phyloP scores from a whole-genome alignment of 2,329 filamentous ascomycete species.

The Sclerotiophoma versabilis region DNA sequence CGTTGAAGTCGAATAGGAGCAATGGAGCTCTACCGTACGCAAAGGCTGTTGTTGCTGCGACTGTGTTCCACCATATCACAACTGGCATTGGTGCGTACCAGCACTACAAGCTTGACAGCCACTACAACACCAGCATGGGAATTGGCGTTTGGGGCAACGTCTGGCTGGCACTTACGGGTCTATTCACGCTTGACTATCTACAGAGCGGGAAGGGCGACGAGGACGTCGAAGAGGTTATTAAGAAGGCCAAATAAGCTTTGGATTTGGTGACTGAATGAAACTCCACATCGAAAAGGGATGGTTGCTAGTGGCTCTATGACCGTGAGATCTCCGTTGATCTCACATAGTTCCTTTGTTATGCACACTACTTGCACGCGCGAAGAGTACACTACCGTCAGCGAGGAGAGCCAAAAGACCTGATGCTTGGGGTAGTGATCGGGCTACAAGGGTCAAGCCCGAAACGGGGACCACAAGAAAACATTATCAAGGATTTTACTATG shows the following conservation, averaged over 20 bases:
- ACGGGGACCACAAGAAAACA: too few species aligned
- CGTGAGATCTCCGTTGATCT: too few species aligned
- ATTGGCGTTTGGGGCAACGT: conserved; percentile 38
- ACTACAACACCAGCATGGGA: conserved; percentile 35
- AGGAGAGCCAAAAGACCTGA: too few species aligned
- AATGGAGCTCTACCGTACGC: conserved; percentile 25
- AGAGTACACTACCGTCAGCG: too few species aligned
- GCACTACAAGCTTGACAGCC: conserved; percentile 34
- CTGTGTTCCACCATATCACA: conserved; percentile 32
- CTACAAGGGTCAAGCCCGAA: too few species aligned
- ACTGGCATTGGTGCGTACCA: conserved; percentile 34
- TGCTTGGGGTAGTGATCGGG: too few species aligned
- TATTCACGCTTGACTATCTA: conserved; percentile 23
- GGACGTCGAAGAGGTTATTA: conserved; percentile 17
- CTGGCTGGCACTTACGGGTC: conserved; percentile 30
- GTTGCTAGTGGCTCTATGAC: too few species aligned
- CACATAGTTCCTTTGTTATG: too few species aligned
- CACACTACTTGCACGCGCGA: too few species aligned
- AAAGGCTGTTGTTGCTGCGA: conserved; percentile 31
- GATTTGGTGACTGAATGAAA: too few species aligned
- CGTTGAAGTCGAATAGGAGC: conserved; percentile 1
- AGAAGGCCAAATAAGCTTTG: conserved; percentile 23
- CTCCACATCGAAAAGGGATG: too few species aligned
- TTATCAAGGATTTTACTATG: too few species aligned
- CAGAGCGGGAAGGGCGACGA: conserved; percentile 16